phyloP scores from a whole-genome alignment of 192 early-diverging fungal species.

The Tieghemiomyces parasiticus region DNA sequence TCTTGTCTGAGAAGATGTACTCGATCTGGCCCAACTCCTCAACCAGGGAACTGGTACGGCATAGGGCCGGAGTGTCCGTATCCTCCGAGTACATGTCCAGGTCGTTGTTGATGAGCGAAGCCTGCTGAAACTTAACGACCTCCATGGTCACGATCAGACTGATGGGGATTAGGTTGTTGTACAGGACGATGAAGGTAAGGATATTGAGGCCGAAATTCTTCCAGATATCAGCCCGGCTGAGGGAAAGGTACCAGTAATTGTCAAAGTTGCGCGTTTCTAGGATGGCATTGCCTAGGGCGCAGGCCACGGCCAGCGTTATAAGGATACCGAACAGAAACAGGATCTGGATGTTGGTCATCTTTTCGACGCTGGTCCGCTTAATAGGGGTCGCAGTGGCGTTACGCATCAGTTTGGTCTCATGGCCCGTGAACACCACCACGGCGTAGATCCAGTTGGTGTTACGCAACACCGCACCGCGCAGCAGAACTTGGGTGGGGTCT shows the following conservation, averaged over 20 bases:
- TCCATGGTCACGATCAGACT: constrained; percentile 98
- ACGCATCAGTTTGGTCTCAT: constrained; percentile 95
- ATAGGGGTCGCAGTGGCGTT: constrained; percentile 86
- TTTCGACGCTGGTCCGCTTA: constrained; percentile 83
- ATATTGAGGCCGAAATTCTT: constrained; percentile 75
- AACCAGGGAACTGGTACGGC: constrained; percentile 81
- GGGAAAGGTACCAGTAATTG: constrained; percentile 29
- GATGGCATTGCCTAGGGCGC: constrained; percentile 68
- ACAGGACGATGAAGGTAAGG: constrained; percentile 94
- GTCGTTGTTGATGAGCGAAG: constrained; percentile 78
- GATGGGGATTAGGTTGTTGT: constrained; percentile 98
- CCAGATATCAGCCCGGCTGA: constrained; percentile 19
- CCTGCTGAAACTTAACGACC: constrained; percentile 86
- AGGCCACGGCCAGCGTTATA: constrained; percentile 66
- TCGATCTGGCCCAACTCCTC: constrained; percentile 96
- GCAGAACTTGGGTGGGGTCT: constrained; percentile 83
- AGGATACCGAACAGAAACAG: constrained; percentile 83
- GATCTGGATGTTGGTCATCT: constrained; percentile 86
- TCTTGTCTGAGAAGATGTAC: constrained; percentile 97
- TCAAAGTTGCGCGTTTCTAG: constrained; percentile 30
- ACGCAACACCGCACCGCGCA: constrained; percentile 83
- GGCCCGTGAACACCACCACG: constrained; percentile 89
- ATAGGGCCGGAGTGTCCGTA: constrained; percentile 83
- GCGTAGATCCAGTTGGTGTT: constrained; percentile 94
- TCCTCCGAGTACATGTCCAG: constrained; percentile 93